Conservation (phyloP, 441 rosid species). For the Pelargonium fulgidum region DNA sequence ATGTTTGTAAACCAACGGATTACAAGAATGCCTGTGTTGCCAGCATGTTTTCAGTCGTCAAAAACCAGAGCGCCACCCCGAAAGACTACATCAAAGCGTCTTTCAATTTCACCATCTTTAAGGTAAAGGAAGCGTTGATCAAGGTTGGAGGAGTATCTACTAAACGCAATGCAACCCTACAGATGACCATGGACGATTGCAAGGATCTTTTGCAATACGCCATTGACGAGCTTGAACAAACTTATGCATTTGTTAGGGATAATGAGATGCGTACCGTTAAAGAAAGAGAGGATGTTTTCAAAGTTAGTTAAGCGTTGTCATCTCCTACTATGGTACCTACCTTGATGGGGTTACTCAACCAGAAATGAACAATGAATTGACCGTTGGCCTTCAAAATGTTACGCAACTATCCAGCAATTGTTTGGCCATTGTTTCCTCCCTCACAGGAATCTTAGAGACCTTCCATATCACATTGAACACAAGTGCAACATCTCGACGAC, state of each 20-base stretch:
- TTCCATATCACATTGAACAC: constrained; percentile 20
- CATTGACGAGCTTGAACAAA: constrained; percentile 30
- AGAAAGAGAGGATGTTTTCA: constrained; percentile 25
- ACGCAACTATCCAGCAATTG: constrained; percentile 43
- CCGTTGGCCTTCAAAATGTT: constrained; percentile 25
- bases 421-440: constrained; percentile 33
- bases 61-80: constrained; percentile 27
- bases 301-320: constrained; percentile 35
- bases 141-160: background rate
- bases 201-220: constrained; percentile 32
- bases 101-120: constrained; percentile 24
- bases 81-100: constrained; percentile 31
- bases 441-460: constrained; percentile 23
- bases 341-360: constrained; percentile 27
- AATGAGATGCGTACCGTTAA: constrained; percentile 26
- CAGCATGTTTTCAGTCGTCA: constrained; percentile 20
- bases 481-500: constrained; percentile 15
- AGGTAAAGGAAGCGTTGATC: constrained; percentile 21
- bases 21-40: constrained; percentile 28
- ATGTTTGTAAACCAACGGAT: constrained; percentile 31
- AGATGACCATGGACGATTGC: constrained; percentile 38
- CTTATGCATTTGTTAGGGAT: constrained; percentile 28
- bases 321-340: constrained; percentile 31
- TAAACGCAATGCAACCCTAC: constrained; percentile 18
- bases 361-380: constrained; percentile 15